Evolutionary conservation across 2,329 filamentous ascomycete genomes (phyloP).

Genomic region (Neofusicoccum laricinum): DNA sequence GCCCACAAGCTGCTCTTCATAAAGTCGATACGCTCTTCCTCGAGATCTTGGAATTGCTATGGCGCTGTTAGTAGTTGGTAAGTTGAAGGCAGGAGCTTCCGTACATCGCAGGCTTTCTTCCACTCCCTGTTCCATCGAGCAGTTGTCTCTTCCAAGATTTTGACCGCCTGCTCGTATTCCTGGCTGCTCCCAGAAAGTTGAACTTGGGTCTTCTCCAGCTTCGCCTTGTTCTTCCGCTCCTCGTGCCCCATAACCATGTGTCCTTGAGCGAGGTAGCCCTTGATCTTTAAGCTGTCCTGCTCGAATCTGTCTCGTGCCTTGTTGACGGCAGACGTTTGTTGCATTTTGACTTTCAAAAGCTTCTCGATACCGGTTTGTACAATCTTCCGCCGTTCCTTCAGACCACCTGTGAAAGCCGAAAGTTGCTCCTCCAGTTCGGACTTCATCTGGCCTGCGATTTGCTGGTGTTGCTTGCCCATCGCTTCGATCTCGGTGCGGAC

Average conservation of each 20-base stretch:
- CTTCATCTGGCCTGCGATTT: constrained; percentile 91
- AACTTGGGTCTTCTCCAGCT: constrained; percentile 97
- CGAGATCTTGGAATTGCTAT: constrained; percentile 95
- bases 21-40: constrained; percentile 95
- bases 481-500: constrained; percentile 85
- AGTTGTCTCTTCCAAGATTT: constrained; percentile 91
- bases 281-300: constrained; percentile 97
- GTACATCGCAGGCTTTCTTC: constrained; percentile 84
- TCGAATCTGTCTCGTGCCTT: constrained; percentile 96
- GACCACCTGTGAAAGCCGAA: constrained; percentile 83
- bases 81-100: constrained; percentile 21
- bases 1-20: constrained; percentile 97
- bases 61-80: constrained; percentile 11
- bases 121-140: constrained; percentile 96
- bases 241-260: constrained; percentile 99
- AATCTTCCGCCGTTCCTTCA: constrained; percentile 97
- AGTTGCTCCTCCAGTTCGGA: constrained; percentile 92
- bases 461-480: constrained; percentile 91
- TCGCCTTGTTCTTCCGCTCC: constrained; percentile 97
- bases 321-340: constrained; percentile 87
- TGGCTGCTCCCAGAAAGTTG: constrained; percentile 86
- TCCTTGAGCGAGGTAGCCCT: constrained; percentile 95
- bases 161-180: constrained; percentile 91
- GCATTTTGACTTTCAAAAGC: constrained; percentile 84
- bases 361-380: constrained; percentile 93